A percentile compares a stretch with the other conserved stretches of the same genome.
Conservation (phyloP, 2,329 filamentous ascomycete species). For the Aspergillus sp. region DNA sequence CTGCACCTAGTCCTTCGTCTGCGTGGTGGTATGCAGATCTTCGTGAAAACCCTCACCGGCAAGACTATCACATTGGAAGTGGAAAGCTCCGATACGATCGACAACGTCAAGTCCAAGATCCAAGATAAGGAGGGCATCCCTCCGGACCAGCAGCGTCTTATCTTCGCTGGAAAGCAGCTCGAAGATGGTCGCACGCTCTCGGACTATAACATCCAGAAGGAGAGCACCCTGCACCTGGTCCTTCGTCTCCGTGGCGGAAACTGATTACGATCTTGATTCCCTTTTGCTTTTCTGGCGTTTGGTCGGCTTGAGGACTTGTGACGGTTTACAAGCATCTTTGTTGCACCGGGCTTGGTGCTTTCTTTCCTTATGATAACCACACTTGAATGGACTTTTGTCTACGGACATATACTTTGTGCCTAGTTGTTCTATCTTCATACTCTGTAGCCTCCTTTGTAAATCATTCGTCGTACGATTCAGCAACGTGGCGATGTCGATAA, state of each 20-base stretch:
- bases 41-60: conserved; percentile 78
- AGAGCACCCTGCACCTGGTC: conserved; percentile 64
- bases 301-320: conserved; percentile 29
- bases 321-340: conserved; percentile 25
- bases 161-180: conserved; percentile 68
- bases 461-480: too few species aligned
- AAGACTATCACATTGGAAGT: conserved; percentile 71
- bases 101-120: conserved; percentile 70
- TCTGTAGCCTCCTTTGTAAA: too few species aligned
- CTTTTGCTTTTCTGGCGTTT: conserved; percentile 32
- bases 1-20: conserved; percentile 78
- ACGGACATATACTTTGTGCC: background rate
- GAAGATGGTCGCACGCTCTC: conserved; percentile 52
- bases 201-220: conserved; percentile 60
- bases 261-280: conserved; percentile 21
- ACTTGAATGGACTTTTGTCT: background rate
- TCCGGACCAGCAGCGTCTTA: conserved; percentile 68
- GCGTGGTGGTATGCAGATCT: conserved; percentile 81
- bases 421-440: background rate
- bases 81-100: conserved; percentile 67
- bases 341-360: conserved; percentile 18
- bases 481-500: too few species aligned
- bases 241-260: conserved; percentile 45
- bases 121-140: conserved; percentile 81
- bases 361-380: conserved; percentile 13